Base-by-base conservation (phyloP, 495 filamentous ascomycete species). In the Daldinia decipiens region DNA sequence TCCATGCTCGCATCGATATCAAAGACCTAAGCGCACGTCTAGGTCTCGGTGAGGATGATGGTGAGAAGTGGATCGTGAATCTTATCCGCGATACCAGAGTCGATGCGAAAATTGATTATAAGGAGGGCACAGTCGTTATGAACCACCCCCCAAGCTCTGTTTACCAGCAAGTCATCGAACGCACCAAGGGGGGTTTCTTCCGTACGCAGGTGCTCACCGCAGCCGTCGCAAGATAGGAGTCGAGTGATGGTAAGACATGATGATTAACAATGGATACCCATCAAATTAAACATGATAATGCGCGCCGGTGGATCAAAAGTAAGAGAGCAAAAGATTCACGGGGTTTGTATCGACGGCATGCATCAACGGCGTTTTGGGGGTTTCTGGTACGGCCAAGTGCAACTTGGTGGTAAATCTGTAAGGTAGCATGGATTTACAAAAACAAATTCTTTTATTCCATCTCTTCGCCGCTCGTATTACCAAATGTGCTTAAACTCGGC, bases 11-110 rank as follows among this genome's bases (percentile, higher is more conserved):
- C 64, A 99, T 99, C 68, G 94, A 98, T 79, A 97, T 99, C 79
- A 94, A 94, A 88, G 96, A 98, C 74, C 87, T 99, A 17, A 97
- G 93, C 67, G 90, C 90, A 65, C 89, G 94, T 68, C 86, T 99
- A 57, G 95, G 95, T 65, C 84, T 99, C 66, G 92, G 89, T 75
- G 88, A 93, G 74, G 93, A 97, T 74, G 95, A 97, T 73, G 95
- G 96, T 71, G 95, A 99, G 89, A 98, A 98, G 85, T 98, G 96
- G 96, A 99, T 99, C 71, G 95, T 99, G 66, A 99, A 99, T 83
- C 87, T 98, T 50, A 99, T 99, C 82, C 89, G 95, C 65, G 95
- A 99, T 79, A 99, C 95, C 2, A 87, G 95, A 57, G 92, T 99
- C 43, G 95, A 99, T 75, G 95, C 96, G 68, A 99, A 99, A 88